These are phyloP conservation scores for Botryosphaeria dothidea DNA, from an alignment of 2,329 filamentous ascomycete species.

Conservation along the genomic window DNA sequence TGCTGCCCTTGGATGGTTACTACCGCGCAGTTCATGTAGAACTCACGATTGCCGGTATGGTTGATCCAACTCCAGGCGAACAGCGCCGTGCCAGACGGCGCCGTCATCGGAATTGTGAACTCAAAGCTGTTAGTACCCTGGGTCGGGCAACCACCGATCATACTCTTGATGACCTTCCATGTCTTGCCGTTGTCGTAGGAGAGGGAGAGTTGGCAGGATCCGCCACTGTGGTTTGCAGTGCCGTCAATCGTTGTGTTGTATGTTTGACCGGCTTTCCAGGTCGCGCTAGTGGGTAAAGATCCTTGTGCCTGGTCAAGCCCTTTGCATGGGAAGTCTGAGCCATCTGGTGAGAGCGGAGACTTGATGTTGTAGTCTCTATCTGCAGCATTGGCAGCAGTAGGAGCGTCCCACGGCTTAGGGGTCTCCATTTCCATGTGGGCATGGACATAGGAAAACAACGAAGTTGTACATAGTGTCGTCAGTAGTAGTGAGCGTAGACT, in stretches of 20 bases:
- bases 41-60: constrained; percentile 74
- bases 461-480: constrained; percentile 4
- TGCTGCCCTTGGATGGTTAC: constrained; percentile 57
- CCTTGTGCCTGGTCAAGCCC: constrained; percentile 49
- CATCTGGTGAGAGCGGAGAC: constrained; percentile 60
- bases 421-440: constrained; percentile 59
- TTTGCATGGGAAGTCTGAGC: constrained; percentile 76
- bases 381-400: constrained; percentile 47
- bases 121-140: constrained; percentile 52
- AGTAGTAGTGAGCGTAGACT: constrained; percentile 13
- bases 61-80: constrained; percentile 76
- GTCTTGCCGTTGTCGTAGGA: constrained; percentile 70
- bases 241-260: constrained; percentile 68
- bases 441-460: background rate
- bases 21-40: constrained; percentile 84
- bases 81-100: constrained; percentile 61
- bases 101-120: constrained; percentile 67
- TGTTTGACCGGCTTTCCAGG: constrained; percentile 61
- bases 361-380: constrained; percentile 71
- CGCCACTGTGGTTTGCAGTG: constrained; percentile 63
- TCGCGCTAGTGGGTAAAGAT: constrained; percentile 55
- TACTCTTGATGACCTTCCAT: constrained; percentile 69
- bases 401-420: constrained; percentile 56
- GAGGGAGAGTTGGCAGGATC: constrained; percentile 74
- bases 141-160: constrained; percentile 59